A percentile compares a stretch with the other conserved stretches of the same genome.
phyloP scores from a whole-genome alignment of 805 yeast species.

The Candida chauliodis region DNA sequence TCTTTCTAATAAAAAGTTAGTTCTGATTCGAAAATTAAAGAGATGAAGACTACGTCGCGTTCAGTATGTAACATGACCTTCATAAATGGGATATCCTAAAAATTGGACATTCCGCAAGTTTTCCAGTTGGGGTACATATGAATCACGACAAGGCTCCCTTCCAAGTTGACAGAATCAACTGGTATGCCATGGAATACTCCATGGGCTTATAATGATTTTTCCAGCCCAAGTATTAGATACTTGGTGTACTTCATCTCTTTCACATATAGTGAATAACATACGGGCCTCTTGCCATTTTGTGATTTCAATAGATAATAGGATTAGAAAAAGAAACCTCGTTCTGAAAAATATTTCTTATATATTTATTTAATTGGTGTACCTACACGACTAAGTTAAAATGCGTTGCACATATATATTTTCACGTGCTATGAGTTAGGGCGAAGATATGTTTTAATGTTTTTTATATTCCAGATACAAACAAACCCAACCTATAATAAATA shows the following conservation, averaged over 20 bases:
- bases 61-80: not conserved
- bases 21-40: conserved; percentile 6
- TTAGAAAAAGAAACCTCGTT: conserved; percentile 7
- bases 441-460: not conserved
- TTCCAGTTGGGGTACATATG: conserved; percentile 3
- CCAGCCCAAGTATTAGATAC: conserved; percentile 8
- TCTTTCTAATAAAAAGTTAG: conserved; percentile 61
- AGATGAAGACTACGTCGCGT: conserved; percentile 7
- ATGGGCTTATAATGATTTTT: conserved; percentile 12
- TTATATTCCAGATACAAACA: too few relatives aligned
- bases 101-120: not conserved
- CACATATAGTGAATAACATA: conserved; percentile 25
- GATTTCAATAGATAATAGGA: conserved; percentile 13
- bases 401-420: too few relatives aligned
- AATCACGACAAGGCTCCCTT: conserved; percentile 50
- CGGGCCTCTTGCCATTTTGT: conserved; percentile 54
- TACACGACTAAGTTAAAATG: not conserved
- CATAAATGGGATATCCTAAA: not conserved
- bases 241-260: conserved; percentile 12
- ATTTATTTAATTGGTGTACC: too few relatives aligned
- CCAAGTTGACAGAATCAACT: conserved; percentile 23
- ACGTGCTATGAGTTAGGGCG: not conserved
- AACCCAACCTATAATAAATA: too few relatives aligned
- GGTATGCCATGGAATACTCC: conserved; percentile 10
- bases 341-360: too few relatives aligned